Evolutionary conservation across 2,329 filamentous ascomycete species (phyloP), one percentile per base, ranked within the genome.

Genomic region (Xylaria sp.): DNA sequence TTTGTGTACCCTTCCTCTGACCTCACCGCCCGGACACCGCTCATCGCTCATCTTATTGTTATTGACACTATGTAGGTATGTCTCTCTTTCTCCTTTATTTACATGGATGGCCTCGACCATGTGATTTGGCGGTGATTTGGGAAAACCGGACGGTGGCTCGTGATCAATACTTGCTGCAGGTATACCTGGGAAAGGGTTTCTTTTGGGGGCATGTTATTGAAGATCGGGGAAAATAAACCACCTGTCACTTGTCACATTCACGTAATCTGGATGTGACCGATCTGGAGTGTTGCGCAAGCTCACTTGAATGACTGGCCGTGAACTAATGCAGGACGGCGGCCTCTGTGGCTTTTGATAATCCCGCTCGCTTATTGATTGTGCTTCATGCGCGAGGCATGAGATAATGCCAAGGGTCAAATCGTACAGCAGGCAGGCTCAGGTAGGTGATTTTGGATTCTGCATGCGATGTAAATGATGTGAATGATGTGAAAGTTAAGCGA

Each of bases 191-290:
- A 64, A 60, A 51, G 55, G 61, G 33, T 46, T 62, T 63, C 48
- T 54, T 66, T 66, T 66, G 48, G 55, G 55, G 43, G 7, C 39
- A 43, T 56, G 59, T 31, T 46, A 23, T 43, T 58, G 54, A 13
- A 41, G 63, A 66, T 59, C 58, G n/a, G 39, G n/a, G 39, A 20
- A 56, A 52, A 6, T 13, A 28, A 28, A 28, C 10, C 54, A 41
- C 41, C 28, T 28, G 39, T 63, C 49, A 69, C 48, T 43, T 60
- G 12, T 69, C 63, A 63, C 13, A 62, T 55, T 60, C 23, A 65
- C 61, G 62, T 48, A 62, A 39, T 39, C 31, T 36, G 18, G 10
- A 31, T 67, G 23, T 46, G 61, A 58, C 52, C 31, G 58, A 46
- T 52, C 60, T 56, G 56, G 57, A 54, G 41, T 56, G 56, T 41